Evolutionary conservation across 2,329 filamentous ascomycete species (phyloP), one percentile per base, ranked within the genome.

Genomic region (Penicillium sp.): DNA sequence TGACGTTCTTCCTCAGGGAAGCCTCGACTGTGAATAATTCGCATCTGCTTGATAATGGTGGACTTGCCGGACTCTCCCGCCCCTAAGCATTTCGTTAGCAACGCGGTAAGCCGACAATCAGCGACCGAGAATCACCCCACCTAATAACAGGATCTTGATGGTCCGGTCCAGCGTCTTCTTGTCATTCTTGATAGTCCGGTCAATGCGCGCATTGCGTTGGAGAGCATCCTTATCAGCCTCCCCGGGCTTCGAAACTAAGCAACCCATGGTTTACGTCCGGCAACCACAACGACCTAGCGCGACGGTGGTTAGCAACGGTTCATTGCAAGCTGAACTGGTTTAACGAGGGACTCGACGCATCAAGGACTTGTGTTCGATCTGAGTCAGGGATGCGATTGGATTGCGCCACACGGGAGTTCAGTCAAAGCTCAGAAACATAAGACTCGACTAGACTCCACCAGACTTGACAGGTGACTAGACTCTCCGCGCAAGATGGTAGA

Each of bases 11-110:
- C 86, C 68, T 90, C 89, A 69, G 86, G 90, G 78, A 97, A 97
- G 49, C 94, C 93, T 74, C 92, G 87, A 14, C 91, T 87, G 74
- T 97, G 94, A 67, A 99, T 97, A 75, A 99, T 87, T 74, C 93
- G 93, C 94, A 99, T 97, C 81, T 97, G 93, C 80, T 97, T 97
- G 63, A 97, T 85, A 57, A 97, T 92, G 1, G 93, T 97, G 9
- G 93, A 97, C 78, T 97, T 97, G 63, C 93, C 90, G 57, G 89
- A 94, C 78, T 97, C 93, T 71, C 93, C 93, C 68, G 93, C 93
- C 74, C 93, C 92, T 97, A 47, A 38, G n/a, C 37, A 53, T 37
- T 60, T 52, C 61, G 70, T 76, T 62, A 74, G 70, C 22, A 20
- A 31, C 20, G n/a, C 29, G 49, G 9, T 16, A 13, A 22, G 16